Evolutionary conservation across 2,329 filamentous ascomycete genomes (phyloP), one percentile per base, ranked within the genome.

Genomic region (Scleromitrula shiraiana): DNA sequence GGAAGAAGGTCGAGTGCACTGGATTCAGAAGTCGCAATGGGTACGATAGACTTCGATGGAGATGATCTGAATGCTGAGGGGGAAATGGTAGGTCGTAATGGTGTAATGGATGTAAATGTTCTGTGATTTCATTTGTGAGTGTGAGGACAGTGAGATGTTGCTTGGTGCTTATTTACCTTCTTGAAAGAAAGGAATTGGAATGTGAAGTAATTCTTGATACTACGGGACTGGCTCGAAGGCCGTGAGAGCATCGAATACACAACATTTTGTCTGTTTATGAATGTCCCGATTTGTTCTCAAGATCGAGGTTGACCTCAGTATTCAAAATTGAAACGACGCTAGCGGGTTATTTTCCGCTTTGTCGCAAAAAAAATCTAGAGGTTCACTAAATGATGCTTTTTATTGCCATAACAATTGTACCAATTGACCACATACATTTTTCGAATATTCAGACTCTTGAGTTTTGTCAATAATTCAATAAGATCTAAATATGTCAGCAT

Each of bases 61-160:
- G 49, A 50, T 23, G 50, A 44, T 24, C 39, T 50, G 33, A 55
- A 50, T 12, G 42, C 30, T 12, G 53, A 51, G 5, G 53, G 52
- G n/a, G 53, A 56, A 24, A 62, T 45, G 8, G 56, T 56, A 22
- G 62, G 61, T 41, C 61, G 54, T 32, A 51, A 53, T 49, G 50
- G 58, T 26, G 51, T 60, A 37, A 63, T 46, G 15, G 56, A 59
- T 56, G 61, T 59, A 49, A 64, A 63, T 40, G 58, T 58, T 53
- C 62, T 64, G 26, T 27, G 26, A 33, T 17, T n/a, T n/a, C n/a
- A n/a, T n/a, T 39, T 42, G 45, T 46, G 33, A 35, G 30, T 3
- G 14, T 17, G 38, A n/a, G 37, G 32, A 32, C 15, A 10, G 30
- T 4, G 29, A 22, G 24, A n/a, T 7, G 14, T 10, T 38, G n/a